Base-by-base conservation (phyloP, 129 eudicot species). In the Ambrosia trifida region DNA sequence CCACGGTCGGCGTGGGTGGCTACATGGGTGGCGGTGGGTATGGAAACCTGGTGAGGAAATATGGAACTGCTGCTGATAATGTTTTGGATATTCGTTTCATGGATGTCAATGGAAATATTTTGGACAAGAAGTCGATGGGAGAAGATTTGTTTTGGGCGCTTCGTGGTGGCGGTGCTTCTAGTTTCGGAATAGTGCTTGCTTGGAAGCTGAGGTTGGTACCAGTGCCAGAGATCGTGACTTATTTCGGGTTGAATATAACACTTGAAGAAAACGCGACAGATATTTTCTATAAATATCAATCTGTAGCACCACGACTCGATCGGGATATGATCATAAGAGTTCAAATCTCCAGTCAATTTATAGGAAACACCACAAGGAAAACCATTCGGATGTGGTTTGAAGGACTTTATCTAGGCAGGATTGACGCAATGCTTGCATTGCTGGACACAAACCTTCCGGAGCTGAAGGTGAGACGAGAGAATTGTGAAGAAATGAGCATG, bases 361-460 rank as follows among this genome's bases (percentile, higher is more conserved):
- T 50, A 2, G 57, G 28, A 0, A 24, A 24, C 28, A 24, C 28
- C 28, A 24, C 28, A 24, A 24, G 28, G 28, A 24, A 24, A 16
- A 74, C 76, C 2, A 38, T 76, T 7, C 28, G 20, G 30, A 45
- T 43, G 3, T 11, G 53, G 46, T 81, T 81, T 32, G 31, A 50
- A 10, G 81, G 82, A 16, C 18, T 81, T 11, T 81, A 62, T 24
- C 64, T 47, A 4, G 85, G 82, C 3, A 10, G 17, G 14, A 41
- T 31, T 3, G 57, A 66, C 33, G 38, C 62, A 2, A 43, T 78
- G 49, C 14, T 71, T 31, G 38, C 75, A 0, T 12, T 81, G 41
- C 13, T 72, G 19, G 38, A 72, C 3, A 11, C 51, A n/a, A 44
- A 11, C 14, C 77, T 81, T 49, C 81, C 81, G 2, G 81, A 81